A percentile compares a stretch with the other conserved stretches of the same genome.
Conservation (phyloP, 2,329 filamentous ascomycete species). For the Pseudopithomyces chartarum region DNA sequence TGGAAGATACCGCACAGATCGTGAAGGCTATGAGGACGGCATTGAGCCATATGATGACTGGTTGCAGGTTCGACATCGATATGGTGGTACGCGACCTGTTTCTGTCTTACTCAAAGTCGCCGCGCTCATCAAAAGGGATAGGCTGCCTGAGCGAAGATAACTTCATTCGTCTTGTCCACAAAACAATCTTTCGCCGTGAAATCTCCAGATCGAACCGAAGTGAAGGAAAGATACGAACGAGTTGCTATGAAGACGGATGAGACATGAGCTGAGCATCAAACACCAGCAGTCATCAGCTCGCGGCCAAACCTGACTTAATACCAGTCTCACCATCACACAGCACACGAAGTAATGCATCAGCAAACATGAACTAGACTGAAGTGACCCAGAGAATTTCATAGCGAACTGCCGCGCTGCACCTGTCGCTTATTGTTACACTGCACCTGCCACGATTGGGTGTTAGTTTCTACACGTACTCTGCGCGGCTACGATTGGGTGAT, state of each 20-base stretch:
- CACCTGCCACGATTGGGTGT: conserved; percentile 11
- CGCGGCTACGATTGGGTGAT: conserved; percentile 16
- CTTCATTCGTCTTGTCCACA: not conserved
- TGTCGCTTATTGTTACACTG: conserved; percentile 22
- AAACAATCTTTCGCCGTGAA: not conserved
- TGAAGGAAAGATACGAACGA: not conserved
- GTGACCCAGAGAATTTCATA: not conserved
- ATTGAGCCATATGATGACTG: conserved; percentile 31
- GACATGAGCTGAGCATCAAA: not conserved
- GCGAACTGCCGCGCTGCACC: conserved; percentile 16
- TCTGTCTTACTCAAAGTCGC: not conserved
- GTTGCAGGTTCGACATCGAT: conserved; percentile 18
- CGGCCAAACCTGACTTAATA: conserved; percentile 1
- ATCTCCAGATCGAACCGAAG: no score
- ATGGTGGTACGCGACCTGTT: not conserved
- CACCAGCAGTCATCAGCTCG: not conserved
- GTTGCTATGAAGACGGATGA: not conserved
- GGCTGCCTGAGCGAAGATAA: not conserved
- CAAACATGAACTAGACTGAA: not conserved
- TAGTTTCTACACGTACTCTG: conserved; percentile 20
- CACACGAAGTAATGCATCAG: not conserved
- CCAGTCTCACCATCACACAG: not conserved
- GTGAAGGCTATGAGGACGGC: conserved; percentile 29
- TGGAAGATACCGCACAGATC: conserved; percentile 25
- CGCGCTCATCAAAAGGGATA: not conserved